A percentile compares a stretch with the other conserved stretches of the same genome.
phyloP scores from a whole-genome alignment of 192 early-diverging fungal genomes.

The Coemansia sp. region DNA sequence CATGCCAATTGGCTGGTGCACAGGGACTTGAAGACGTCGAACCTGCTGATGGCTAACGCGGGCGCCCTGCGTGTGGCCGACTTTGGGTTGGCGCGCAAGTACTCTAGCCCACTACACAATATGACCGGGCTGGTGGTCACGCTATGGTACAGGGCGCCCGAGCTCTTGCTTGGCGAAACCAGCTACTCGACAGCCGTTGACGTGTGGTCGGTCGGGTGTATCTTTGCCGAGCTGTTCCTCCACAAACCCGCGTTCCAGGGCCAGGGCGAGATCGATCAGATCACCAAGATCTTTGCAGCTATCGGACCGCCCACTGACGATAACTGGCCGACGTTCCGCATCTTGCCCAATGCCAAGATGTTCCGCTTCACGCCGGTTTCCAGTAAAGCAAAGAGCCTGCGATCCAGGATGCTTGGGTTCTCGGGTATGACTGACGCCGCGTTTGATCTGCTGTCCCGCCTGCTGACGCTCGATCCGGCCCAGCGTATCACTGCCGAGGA shows the following conservation, averaged over 20 bases:
- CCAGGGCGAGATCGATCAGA: constrained; percentile 77
- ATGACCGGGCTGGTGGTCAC: constrained; percentile 96
- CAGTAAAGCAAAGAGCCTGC: constrained; percentile 29
- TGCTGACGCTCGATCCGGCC: constrained; percentile 85
- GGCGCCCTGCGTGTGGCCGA: constrained; percentile 93
- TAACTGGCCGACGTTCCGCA: constrained; percentile 72
- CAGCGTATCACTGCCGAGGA: constrained; percentile 89
- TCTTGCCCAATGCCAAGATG: constrained; percentile 69
- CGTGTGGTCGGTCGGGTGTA: constrained; percentile 98
- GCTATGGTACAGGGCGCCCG: constrained; percentile 96
- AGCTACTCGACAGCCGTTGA: constrained; percentile 88
- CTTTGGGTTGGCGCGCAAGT: constrained; percentile 95
- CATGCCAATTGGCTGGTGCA: constrained; percentile 93
- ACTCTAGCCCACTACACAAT: constrained; percentile 69
- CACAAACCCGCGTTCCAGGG: constrained; percentile 84
- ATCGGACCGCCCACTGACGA: constrained; percentile 84
- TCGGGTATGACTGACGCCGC: constrained; percentile 71
- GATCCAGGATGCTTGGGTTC: constrained; percentile 46
- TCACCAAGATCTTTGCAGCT: constrained; percentile 83
- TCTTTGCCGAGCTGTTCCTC: constrained; percentile 92
- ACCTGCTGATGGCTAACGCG: constrained; percentile 73
- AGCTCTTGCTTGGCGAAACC: constrained; percentile 85
- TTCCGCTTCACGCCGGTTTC: constrained; percentile 66
- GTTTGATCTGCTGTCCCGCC: constrained; percentile 70
- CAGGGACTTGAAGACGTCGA: constrained; percentile 86